Percentiles rank a stretch among this genome's conserved stretches.
phyloP scores from a whole-genome alignment of 805 yeast species.

The Yarrowia divulgata region DNA sequence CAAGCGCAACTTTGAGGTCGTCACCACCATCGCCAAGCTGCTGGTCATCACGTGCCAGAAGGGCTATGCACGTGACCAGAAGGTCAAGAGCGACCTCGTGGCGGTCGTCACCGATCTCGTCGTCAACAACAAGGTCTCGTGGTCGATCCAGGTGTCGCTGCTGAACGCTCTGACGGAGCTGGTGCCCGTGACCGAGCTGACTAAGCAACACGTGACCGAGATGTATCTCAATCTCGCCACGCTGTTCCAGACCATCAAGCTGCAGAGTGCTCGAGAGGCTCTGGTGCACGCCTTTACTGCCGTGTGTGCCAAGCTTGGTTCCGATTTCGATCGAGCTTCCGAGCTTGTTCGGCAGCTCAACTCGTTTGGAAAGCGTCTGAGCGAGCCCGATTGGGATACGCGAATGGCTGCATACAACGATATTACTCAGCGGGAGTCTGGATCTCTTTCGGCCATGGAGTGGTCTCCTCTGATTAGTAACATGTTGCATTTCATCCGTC shows the following conservation, averaged over 20 bases:
- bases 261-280: constrained; percentile 65
- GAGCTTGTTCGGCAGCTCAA: constrained; percentile 69
- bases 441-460: constrained; percentile 57
- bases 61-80: constrained; percentile 63
- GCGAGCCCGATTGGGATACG: constrained; percentile 79
- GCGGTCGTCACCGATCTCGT: constrained; percentile 66
- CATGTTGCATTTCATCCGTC: constrained; percentile 73
- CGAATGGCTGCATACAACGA: constrained; percentile 71
- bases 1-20: constrained; percentile 39
- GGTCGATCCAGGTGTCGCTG: constrained; percentile 60
- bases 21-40: constrained; percentile 44
- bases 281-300: constrained; percentile 66
- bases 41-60: constrained; percentile 54
- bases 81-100: constrained; percentile 61
- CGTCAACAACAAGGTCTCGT: constrained; percentile 52
- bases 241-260: constrained; percentile 65
- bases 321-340: constrained; percentile 56
- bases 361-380: constrained; percentile 65
- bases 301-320: constrained; percentile 60
- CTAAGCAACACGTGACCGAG: constrained; percentile 41
- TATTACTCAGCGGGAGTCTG: constrained; percentile 65
- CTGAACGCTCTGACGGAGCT: constrained; percentile 64
- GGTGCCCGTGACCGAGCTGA: constrained; percentile 52
- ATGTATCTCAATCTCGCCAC: constrained; percentile 60
- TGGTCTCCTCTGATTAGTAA: constrained; percentile 84